phyloP scores from a whole-genome alignment of 148 eudicot genomes.

The Silene conica region DNA sequence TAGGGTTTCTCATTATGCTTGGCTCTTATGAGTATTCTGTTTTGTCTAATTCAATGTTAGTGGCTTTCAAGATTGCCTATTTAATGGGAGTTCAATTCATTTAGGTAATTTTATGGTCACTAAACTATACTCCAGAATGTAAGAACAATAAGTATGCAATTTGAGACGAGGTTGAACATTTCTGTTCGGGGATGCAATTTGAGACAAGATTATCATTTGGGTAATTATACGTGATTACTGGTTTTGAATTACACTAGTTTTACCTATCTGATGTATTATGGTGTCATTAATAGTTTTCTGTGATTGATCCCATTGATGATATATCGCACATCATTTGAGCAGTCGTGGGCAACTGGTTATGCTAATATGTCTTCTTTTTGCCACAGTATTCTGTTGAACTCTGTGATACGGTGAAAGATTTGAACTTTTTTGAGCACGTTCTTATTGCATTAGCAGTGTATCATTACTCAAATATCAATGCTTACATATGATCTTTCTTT shows the following conservation, averaged over 20 bases:
- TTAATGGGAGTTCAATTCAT: background rate
- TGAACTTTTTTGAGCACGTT: too few relatives aligned
- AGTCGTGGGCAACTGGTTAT: too few relatives aligned
- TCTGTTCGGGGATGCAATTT: background rate
- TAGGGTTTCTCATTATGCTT: background rate
- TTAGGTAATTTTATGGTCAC: background rate
- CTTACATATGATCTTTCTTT: background rate
- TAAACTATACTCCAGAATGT: background rate
- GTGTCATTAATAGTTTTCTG: background rate
- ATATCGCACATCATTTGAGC: background rate
- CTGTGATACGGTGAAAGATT: too few relatives aligned
- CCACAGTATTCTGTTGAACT: too few relatives aligned
- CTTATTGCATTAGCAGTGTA: background rate
- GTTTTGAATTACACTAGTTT: background rate
- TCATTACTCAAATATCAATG: background rate
- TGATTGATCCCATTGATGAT: too few relatives aligned
- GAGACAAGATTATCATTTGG: too few relatives aligned
- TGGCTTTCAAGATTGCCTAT: background rate
- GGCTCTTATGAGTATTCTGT: background rate
- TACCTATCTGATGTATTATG: background rate
- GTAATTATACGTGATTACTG: background rate
- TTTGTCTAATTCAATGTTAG: background rate
- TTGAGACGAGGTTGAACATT: background rate
- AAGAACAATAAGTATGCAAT: background rate
- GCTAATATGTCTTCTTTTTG: too few relatives aligned